Conservation (phyloP, 2,329 filamentous ascomycete species). For the Gremmenia infestans region DNA sequence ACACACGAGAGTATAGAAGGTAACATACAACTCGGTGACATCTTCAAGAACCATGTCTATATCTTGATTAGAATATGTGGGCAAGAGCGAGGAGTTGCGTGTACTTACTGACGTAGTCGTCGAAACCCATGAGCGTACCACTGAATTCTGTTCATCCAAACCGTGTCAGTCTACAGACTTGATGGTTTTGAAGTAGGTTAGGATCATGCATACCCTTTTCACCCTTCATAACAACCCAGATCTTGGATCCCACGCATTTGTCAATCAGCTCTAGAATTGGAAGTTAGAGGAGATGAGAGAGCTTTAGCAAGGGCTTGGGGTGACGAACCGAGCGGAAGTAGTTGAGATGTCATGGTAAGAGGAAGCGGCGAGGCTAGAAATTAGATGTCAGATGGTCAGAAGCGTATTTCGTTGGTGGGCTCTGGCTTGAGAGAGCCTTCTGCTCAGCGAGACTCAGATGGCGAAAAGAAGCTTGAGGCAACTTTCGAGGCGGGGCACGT, state of each 20-base stretch:
- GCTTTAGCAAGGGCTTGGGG: not conserved
- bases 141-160: constrained; percentile 68
- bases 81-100: constrained; percentile 1
- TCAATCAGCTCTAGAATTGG: constrained; percentile 79
- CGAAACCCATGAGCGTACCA: constrained; percentile 89
- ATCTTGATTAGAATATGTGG: constrained; percentile 15
- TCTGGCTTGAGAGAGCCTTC: not conserved
- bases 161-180: not conserved
- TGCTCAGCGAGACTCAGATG: not conserved
- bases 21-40: constrained; percentile 84
- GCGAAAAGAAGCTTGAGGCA: not conserved
- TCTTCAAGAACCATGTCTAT: constrained; percentile 97
- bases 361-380: not conserved
- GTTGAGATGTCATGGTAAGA: constrained; percentile 28
- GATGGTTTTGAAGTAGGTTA: not conserved
- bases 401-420: not conserved
- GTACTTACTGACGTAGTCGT: constrained; percentile 98
- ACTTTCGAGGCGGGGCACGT: not conserved
- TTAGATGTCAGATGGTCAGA: not conserved
- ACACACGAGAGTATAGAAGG: not conserved
- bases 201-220: constrained; percentile 71
- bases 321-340: constrained; percentile 28
- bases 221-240: constrained; percentile 99
- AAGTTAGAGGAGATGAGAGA: constrained; percentile 20
- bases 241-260: constrained; percentile 95